Evolutionary conservation across 306 rosid species (phyloP).

Genomic region (Mucuna pruriens): DNA sequence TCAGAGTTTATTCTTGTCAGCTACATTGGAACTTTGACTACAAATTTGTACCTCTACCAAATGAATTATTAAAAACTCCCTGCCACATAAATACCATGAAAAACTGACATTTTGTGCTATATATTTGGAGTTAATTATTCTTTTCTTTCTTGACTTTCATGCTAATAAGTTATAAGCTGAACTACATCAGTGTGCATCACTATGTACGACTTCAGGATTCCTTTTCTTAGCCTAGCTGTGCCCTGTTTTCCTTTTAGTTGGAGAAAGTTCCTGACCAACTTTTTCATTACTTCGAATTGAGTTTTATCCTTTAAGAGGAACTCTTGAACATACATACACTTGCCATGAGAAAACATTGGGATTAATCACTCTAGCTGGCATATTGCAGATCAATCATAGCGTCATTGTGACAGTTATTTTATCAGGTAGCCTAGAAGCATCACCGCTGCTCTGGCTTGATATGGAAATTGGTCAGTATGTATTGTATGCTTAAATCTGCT

Average conservation of each 20-base stretch:
- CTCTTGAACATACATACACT: slow-evolving; percentile 40
- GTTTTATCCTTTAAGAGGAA: slow-evolving; percentile 40
- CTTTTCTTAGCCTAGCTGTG: slow-evolving; percentile 34
- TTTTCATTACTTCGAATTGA: slow-evolving; percentile 15
- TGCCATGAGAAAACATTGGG: slow-evolving; percentile 8
- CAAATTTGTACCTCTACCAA: slow-evolving; percentile 3
- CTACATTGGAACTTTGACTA: slow-evolving; percentile 13
- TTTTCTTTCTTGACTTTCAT: slow-evolving; percentile 24
- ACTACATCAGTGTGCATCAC: slow-evolving; percentile 22
- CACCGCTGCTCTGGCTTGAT: slow-evolving; percentile 42
- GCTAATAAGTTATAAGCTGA: slow-evolving; percentile 26
- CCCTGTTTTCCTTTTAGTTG: slow-evolving; percentile 35
- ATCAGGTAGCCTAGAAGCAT: slow-evolving; percentile 35
- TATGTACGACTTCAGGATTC: slow-evolving; percentile 35
- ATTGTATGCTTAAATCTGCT: slow-evolving; percentile 35
- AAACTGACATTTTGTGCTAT: slow-evolving; percentile 29
- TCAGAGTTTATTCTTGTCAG: neutral
- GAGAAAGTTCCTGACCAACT: slow-evolving; percentile 32
- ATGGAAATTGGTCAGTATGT: slow-evolving; percentile 38
- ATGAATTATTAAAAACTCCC: slow-evolving; percentile 3
- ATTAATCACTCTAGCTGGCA: slow-evolving; percentile 46
- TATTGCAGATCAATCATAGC: slow-evolving; percentile 35
- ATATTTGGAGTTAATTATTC: slow-evolving; percentile 27
- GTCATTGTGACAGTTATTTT: slow-evolving; percentile 32
- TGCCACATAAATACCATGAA: slow-evolving; percentile 10